Evolutionary conservation across 73 alveolate species (phyloP), one percentile per base, ranked within the genome.

Genomic region (Breviolum minutum): DNA sequence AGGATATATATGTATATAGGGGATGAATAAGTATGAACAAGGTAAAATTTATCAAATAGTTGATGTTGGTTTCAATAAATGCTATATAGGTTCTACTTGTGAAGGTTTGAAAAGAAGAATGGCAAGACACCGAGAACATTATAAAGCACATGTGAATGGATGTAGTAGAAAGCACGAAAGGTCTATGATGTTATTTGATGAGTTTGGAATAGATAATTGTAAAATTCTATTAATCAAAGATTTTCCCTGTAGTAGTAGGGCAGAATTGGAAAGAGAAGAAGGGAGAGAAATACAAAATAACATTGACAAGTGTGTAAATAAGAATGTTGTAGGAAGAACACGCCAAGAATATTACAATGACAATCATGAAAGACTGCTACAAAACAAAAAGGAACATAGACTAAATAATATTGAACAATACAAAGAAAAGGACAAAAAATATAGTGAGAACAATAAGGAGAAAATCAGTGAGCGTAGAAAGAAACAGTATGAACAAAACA

Each of bases 81-180:
- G 90, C 90, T 82, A 82, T 82, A 82, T 82, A 82, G 90, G 90
- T 61, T 82, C 90, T 40, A 82, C 82, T n/a, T 71, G 17, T 32
- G 48, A 6, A 19, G 26, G 26, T 71, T 13, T 22, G 82, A 71
- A 71, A 22, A 71, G 27, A 71, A 71, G 82, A 12, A 8, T 71
- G 19, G 27, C 22, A 71, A 6, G 82, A 71, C 82, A 71, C 27
- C 22, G 48, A 22, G n/a, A 22, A 2, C 22, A 71, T 5, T 71
- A 71, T 71, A 71, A 71, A 22, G 6, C 19, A 2, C n/a, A 71
- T 71, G 0, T 1, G n/a, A 13, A 22, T n/a, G n/a, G n/a, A 22
- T 29, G 82, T 16, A 22, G n/a, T 8, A 40, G 32, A 7, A 22
- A 22, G 14, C 8, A 19, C 32, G 27, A 11, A 5, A 11, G 40